Conservation (phyloP, 2,329 filamentous ascomycete genomes). For the Ophiosphaerella narmari region DNA sequence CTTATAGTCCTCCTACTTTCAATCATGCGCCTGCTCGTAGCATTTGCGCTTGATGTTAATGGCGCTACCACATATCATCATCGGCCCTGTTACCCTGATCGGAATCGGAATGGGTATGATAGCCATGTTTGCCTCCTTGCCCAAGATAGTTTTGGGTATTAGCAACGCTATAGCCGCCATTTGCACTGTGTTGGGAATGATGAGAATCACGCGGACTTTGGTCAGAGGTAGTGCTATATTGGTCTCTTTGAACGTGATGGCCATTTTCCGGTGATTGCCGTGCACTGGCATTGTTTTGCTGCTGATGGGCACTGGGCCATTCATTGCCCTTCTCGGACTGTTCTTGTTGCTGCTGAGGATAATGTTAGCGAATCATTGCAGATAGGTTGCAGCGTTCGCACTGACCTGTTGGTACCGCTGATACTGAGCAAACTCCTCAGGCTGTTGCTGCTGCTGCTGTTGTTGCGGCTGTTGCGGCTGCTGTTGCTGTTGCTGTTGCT, state of each 20-base stretch:
- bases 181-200: conserved; percentile 35
- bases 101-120: conserved; percentile 35
- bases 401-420: conserved; percentile 46
- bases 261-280: conserved; percentile 17
- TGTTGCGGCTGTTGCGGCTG: conserved; percentile 46
- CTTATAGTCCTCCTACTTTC: background rate
- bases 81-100: conserved; percentile 36
- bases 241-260: conserved; percentile 10
- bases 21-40: background rate
- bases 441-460: conserved; percentile 38
- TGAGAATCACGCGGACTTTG: conserved; percentile 39
- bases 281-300: conserved; percentile 13
- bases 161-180: conserved; percentile 43
- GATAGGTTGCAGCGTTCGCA: background rate
- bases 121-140: conserved; percentile 27
- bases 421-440: conserved; percentile 48
- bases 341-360: conserved; percentile 29
- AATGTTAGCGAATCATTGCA: conserved; percentile 3
- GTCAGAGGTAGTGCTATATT: conserved; percentile 18
- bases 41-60: background rate
- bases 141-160: conserved; percentile 45
- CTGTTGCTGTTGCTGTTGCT: conserved; percentile 53
- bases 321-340: conserved; percentile 25
- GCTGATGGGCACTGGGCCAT: conserved; percentile 23
- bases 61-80: conserved; percentile 46